These are phyloP conservation scores for Lithohypha guttulata DNA, from an alignment of 2,329 filamentous ascomycete species.

Conservation along the genomic window DNA sequence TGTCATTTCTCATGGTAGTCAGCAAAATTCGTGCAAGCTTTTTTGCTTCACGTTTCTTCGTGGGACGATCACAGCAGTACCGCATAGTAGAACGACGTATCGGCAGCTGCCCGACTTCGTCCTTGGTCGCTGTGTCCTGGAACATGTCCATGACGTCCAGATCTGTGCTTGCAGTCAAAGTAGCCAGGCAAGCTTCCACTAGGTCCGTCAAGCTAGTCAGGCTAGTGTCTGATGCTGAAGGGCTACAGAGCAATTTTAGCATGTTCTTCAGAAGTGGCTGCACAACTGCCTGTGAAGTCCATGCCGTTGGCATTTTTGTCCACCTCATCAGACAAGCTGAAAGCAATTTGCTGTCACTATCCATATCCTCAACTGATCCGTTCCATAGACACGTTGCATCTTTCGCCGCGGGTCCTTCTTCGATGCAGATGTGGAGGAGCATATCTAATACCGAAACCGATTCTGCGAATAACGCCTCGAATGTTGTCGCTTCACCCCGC, in stretches of 20 bases:
- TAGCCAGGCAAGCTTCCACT: too few relatives aligned
- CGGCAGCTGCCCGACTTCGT: too few relatives aligned
- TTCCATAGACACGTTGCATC: not conserved
- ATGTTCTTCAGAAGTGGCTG: too few relatives aligned
- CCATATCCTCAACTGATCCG: not conserved
- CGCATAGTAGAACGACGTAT: too few relatives aligned
- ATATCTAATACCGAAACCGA: not conserved
- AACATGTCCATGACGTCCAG: too few relatives aligned
- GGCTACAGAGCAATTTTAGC: too few relatives aligned
- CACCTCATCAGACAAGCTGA: not conserved
- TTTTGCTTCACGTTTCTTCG: slow-evolving; percentile 2
- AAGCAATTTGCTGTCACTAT: not conserved
- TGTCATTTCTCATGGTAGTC: too few relatives aligned
- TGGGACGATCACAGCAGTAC: not conserved
- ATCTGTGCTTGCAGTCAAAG: too few relatives aligned
- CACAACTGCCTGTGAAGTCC: not conserved
- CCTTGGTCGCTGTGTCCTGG: too few relatives aligned
- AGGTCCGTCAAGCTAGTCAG: too few relatives aligned
- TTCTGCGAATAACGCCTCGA: not conserved
- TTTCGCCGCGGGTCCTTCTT: not conserved
- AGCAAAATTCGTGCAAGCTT: not conserved
- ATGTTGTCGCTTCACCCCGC: not conserved
- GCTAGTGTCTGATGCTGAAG: too few relatives aligned
- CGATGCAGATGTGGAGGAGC: not conserved
- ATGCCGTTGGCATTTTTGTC: not conserved